Conservation (phyloP, 805 yeast genomes). For the Hanseniaspora occidentalis region DNA sequence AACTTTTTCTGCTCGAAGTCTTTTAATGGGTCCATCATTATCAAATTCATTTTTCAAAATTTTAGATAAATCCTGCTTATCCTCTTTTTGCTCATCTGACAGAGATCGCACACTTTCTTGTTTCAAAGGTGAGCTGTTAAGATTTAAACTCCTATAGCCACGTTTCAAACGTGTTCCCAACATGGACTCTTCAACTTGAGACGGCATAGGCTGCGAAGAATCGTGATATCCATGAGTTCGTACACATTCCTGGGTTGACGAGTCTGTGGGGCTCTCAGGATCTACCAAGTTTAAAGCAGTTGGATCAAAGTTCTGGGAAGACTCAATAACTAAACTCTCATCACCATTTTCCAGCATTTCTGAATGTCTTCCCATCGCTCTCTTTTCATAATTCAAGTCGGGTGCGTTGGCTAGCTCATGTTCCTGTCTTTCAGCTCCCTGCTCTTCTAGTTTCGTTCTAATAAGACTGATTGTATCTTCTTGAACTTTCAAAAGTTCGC, state of each 20-base stretch:
- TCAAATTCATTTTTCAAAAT: no score
- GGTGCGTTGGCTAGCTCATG: no score
- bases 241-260: not conserved
- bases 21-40: no score
- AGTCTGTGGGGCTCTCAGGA: not conserved
- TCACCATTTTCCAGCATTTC: not conserved
- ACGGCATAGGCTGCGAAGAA: not conserved
- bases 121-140: not conserved
- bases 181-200: not conserved
- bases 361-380: no score
- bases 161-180: no score
- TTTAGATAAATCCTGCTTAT: no score
- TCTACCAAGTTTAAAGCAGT: not conserved
- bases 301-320: not conserved
- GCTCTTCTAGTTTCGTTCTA: constrained; percentile 5
- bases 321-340: not conserved
- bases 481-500: constrained; percentile 15
- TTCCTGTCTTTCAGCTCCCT: no score
- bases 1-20: not conserved
- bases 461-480: constrained; percentile 13
- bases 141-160: no score
- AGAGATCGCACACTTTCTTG: not conserved
- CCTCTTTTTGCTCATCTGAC: no score
- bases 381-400: no score
- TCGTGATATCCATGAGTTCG: not conserved